Conservation (phyloP, 2,329 filamentous ascomycete species). For the Penicillium thymicola region DNA sequence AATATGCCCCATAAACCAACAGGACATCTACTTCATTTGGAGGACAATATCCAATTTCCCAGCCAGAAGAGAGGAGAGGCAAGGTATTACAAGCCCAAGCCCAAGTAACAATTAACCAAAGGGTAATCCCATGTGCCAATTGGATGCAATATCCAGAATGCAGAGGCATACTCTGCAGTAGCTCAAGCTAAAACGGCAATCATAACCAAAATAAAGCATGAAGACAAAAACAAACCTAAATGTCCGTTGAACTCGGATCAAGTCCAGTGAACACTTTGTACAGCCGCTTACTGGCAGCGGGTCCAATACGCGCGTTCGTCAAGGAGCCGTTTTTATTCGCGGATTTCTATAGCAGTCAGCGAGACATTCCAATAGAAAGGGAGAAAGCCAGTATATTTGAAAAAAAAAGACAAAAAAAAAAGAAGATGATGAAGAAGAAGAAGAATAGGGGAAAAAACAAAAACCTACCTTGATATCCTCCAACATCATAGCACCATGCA, state of each 20-base stretch:
- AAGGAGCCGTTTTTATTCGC: slow-evolving; percentile 47
- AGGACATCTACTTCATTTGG: not conserved
- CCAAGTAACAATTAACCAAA: not conserved
- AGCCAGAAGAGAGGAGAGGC: not conserved
- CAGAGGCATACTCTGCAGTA: not conserved
- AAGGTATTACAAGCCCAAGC: not conserved
- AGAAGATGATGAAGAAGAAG: too few relatives aligned
- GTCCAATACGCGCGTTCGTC: slow-evolving; percentile 46
- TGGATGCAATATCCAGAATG: not conserved
- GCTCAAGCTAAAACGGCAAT: not conserved
- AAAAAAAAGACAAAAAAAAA: too few relatives aligned
- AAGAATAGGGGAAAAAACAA: not conserved
- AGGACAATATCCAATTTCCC: not conserved
- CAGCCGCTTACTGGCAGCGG: slow-evolving; percentile 47
- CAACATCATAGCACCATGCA: slow-evolving; percentile 59
- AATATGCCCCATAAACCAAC: not conserved
- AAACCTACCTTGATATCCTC: slow-evolving; percentile 53
- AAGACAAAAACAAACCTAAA: slow-evolving; percentile 22
- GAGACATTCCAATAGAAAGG: not conserved
- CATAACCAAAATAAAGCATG: not conserved
- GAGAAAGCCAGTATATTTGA: not conserved
- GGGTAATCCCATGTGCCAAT: not conserved
- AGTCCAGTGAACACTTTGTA: slow-evolving; percentile 50
- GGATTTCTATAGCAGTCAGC: slow-evolving; percentile 38
- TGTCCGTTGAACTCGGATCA: slow-evolving; percentile 45